phyloP scores from a whole-genome alignment of 1,284 basidiomycete species.

The Caloboletus inedulis region DNA sequence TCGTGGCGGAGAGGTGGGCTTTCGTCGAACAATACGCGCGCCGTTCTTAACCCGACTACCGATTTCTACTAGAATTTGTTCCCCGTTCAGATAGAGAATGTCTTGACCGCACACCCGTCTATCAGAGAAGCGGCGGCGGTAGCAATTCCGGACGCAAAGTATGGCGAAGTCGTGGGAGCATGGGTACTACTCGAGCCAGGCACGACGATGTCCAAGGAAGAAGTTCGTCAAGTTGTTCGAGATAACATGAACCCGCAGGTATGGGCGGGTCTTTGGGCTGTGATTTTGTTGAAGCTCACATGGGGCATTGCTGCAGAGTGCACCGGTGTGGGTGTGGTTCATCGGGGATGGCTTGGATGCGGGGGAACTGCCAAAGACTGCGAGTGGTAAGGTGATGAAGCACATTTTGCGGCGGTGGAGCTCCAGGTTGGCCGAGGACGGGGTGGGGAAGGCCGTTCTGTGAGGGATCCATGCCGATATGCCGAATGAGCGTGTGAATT shows the following conservation, averaged over 20 bases:
- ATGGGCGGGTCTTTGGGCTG: constrained; percentile 12
- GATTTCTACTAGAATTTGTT: constrained; percentile 61
- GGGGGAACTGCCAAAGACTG: constrained; percentile 76
- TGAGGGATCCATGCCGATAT: constrained; percentile 2
- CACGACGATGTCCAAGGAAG: constrained; percentile 43
- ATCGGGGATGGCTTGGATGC: constrained; percentile 60
- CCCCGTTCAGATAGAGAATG: constrained; percentile 84
- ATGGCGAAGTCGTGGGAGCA: constrained; percentile 76
- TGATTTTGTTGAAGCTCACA: neutral
- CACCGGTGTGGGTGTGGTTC: constrained; percentile 83
- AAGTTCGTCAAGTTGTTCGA: constrained; percentile 52
- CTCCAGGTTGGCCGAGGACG: constrained; percentile 15
- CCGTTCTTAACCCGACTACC: neutral
- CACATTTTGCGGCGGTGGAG: constrained; percentile 55
- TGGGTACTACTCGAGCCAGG: constrained; percentile 62
- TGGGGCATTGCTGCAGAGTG: constrained; percentile 47
- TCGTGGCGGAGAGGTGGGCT: constrained; percentile 72
- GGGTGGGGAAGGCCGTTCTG: constrained; percentile 1
- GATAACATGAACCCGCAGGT: constrained; percentile 75
- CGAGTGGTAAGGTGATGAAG: constrained; percentile 87
- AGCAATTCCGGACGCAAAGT: constrained; percentile 67
- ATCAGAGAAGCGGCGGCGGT: constrained; percentile 76
- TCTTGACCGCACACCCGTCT: constrained; percentile 55
- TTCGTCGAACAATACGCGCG: neutral
- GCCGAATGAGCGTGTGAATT: constrained; percentile 20